Percentiles rank a stretch among this genome's conserved stretches.
phyloP scores from a whole-genome alignment of 1,284 basidiomycete genomes.

The Malassezia japonica region DNA sequence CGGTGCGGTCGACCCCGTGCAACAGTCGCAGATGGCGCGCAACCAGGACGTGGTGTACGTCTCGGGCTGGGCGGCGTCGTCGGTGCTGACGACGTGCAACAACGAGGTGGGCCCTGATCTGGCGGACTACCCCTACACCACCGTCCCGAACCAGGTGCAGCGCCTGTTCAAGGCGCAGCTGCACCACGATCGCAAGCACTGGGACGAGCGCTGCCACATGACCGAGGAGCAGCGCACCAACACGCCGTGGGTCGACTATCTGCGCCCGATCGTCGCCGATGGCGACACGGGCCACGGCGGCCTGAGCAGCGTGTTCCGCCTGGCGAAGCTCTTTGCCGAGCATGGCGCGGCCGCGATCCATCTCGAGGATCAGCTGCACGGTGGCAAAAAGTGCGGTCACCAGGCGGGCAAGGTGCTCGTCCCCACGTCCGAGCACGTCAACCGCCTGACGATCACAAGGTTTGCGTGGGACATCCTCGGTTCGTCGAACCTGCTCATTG shows the following conservation, averaged over 20 bases:
- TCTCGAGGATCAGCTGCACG: conserved; percentile 47
- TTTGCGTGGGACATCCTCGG: conserved; percentile 81
- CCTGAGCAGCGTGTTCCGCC: conserved; percentile 43
- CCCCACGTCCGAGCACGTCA: conserved; percentile 73
- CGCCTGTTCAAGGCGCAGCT: conserved; percentile 59
- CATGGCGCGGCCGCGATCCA: conserved; percentile 51
- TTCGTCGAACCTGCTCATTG: conserved; percentile 76
- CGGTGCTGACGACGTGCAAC: conserved; percentile 60
- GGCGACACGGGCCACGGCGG: conserved; percentile 47
- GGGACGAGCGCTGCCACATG: conserved; percentile 55
- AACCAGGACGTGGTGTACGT: conserved; percentile 91
- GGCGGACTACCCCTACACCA: conserved; percentile 57
- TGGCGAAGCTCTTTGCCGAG: conserved; percentile 47
- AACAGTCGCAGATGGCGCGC: conserved; percentile 94
- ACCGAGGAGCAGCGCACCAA: conserved; percentile 57
- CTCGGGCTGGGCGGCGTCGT: conserved; percentile 89
- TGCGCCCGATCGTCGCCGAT: conserved; percentile 50
- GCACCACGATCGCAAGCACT: conserved; percentile 58
- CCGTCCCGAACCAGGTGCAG: conserved; percentile 59
- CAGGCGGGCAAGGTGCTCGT: conserved; percentile 87
- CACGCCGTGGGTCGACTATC: conserved; percentile 50
- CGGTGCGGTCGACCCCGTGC: conserved; percentile 65
- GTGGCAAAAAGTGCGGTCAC: conserved; percentile 63
- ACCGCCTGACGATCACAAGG: conserved; percentile 69
- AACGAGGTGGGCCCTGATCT: conserved; percentile 91